Conservation (phyloP, 169 alveolate species). For the Eimeria praecox region DNA sequence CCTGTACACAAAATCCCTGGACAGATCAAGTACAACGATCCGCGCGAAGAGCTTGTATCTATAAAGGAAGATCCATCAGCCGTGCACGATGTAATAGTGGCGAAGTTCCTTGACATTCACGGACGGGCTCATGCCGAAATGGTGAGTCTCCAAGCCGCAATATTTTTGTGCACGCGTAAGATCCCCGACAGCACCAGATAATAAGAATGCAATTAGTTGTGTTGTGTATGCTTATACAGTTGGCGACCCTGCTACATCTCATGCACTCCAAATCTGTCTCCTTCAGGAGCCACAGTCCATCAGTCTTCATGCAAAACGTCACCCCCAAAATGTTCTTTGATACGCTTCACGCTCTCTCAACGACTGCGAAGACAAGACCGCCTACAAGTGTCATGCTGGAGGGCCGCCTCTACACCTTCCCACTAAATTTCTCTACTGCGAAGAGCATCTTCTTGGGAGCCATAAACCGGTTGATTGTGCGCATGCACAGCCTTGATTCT, state of each 20-base stretch:
- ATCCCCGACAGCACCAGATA: neutral
- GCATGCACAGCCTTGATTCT: constrained; percentile 74
- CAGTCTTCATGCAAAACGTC: constrained; percentile 69
- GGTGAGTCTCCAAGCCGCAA: constrained; percentile 14
- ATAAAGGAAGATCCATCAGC: constrained; percentile 72
- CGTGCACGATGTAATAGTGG: constrained; percentile 64
- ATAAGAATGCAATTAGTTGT: neutral
- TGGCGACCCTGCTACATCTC: constrained; percentile 67
- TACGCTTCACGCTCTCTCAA: constrained; percentile 37
- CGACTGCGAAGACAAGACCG: neutral
- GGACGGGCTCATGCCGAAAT: constrained; percentile 75
- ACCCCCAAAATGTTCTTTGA: constrained; percentile 79
- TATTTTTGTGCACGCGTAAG: neutral
- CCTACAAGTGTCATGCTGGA: constrained; percentile 44
- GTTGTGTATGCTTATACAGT: constrained; percentile 17
- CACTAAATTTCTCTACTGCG: constrained; percentile 33
- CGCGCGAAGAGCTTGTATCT: constrained; percentile 51
- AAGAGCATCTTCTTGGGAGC: constrained; percentile 48
- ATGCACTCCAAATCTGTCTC: constrained; percentile 51
- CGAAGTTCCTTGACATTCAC: constrained; percentile 18
- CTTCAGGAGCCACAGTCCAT: constrained; percentile 73
- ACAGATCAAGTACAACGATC: constrained; percentile 36
- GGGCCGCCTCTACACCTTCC: constrained; percentile 76
- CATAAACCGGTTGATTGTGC: constrained; percentile 40
- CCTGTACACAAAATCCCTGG: constrained; percentile 54